Percentiles rank a stretch among this genome's conserved stretches.
phyloP scores from a whole-genome alignment of 2,329 filamentous ascomycete genomes.

The Alternaria alternata region DNA sequence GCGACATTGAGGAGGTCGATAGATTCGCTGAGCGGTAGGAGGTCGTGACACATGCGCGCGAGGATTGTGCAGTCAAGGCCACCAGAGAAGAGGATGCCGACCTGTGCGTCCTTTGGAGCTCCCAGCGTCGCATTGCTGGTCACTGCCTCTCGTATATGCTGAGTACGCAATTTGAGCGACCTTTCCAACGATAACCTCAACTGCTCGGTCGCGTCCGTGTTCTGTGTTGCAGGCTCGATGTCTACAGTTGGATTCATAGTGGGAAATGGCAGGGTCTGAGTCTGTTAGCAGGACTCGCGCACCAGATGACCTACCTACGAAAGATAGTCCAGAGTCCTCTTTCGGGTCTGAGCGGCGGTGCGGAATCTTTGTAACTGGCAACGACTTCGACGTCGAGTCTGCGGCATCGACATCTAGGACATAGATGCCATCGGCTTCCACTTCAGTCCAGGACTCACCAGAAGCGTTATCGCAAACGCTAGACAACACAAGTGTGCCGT shows the following conservation, averaged over 20 bases:
- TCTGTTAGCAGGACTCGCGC: conserved; percentile 27
- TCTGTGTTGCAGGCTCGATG: conserved; percentile 22
- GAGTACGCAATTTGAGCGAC: conserved; percentile 68
- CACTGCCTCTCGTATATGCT: conserved; percentile 41
- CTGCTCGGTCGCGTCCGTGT: conserved; percentile 57
- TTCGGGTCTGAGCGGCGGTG: conserved; percentile 26
- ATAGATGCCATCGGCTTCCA: conserved; percentile 85
- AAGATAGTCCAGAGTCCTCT: conserved; percentile 19
- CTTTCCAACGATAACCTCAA: conserved; percentile 65
- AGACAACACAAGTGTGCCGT: conserved; percentile 45
- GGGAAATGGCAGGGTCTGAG: conserved; percentile 54
- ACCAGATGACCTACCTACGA: conserved; percentile 45
- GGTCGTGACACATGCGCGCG: conserved; percentile 79
- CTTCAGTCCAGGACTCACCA: conserved; percentile 72
- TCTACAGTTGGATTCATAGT: conserved; percentile 51
- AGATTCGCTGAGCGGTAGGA: conserved; percentile 71
- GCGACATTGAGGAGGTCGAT: conserved; percentile 95
- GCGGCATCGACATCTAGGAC: conserved; percentile 62
- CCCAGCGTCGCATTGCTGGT: neutral
- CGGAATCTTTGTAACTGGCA: conserved; percentile 31
- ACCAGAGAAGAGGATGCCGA: conserved; percentile 91
- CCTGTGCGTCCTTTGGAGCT: conserved; percentile 51
- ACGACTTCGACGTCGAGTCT: conserved; percentile 1
- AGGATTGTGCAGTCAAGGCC: conserved; percentile 92
- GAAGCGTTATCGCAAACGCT: conserved; percentile 50